Conservation (phyloP, 1,139 yeast species). For the Nakaseomyces uthaithaninus region DNA sequence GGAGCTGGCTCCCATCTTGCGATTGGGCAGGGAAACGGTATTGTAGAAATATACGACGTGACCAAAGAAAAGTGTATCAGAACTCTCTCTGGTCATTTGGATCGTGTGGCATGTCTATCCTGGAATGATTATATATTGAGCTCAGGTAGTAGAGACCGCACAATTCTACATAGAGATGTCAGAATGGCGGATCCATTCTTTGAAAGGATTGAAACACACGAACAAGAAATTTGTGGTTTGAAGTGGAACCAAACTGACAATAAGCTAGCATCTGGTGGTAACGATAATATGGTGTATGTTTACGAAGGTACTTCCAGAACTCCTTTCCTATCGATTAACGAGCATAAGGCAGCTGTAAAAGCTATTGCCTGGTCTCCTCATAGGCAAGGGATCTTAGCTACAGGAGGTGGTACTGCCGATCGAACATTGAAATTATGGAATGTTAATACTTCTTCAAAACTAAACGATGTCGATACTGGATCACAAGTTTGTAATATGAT, state of each 20-base stretch:
- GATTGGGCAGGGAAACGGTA: conserved; percentile 78
- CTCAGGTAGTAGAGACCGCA: conserved; percentile 81
- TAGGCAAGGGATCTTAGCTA: conserved; percentile 83
- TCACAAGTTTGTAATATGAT: conserved; percentile 91
- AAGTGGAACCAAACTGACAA: conserved; percentile 89
- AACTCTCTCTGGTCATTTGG: conserved; percentile 85
- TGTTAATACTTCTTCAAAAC: conserved; percentile 64
- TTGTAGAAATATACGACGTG: conserved; percentile 95
- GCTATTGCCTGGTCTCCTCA: conserved; percentile 98
- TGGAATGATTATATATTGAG: conserved; percentile 90
- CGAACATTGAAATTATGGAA: conserved; percentile 89
- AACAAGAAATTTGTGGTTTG: conserved; percentile 94
- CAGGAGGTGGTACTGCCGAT: conserved; percentile 98
- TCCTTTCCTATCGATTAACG: conserved; percentile 69
- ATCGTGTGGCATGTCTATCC: conserved; percentile 78
- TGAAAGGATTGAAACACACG: conserved; percentile 63
- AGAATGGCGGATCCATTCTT: conserved; percentile 78
- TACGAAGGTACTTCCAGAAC: conserved; percentile 75
- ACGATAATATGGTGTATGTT: conserved; percentile 74
- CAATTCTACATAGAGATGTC: conserved; percentile 84
- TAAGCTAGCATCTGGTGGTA: conserved; percentile 87
- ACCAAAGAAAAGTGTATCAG: conserved; percentile 75
- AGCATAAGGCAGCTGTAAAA: conserved; percentile 91
- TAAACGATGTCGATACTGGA: conserved; percentile 82
- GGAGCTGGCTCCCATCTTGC: conserved; percentile 92